Evolutionary conservation across 345 rosid species (phyloP), one percentile per base, ranked within the genome.

Genomic region (Heritiera littoralis): DNA sequence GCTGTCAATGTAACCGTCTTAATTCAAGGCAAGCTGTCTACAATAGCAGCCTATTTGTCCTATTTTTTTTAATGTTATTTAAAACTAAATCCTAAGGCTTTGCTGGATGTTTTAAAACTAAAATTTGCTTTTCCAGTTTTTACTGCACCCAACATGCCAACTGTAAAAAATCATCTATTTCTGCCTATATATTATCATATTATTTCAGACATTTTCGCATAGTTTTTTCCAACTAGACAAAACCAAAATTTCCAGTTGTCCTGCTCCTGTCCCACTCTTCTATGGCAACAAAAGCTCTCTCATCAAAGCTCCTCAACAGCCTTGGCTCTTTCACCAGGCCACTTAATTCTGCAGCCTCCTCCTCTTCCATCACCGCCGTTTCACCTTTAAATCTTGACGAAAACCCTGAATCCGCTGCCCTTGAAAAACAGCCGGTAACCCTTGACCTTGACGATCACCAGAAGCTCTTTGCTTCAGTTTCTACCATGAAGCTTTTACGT

Each of bases 371-470:
- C 8, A 3, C 72, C 32, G 52, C 72, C 32, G 72, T 45, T 5
- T 67, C 72, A 0, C 72, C 72, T 23, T 13, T 67, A 5, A 67
- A 67, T 43, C 43, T 43, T 9, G 71, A 66, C 28, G 71, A 40
- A 9, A 66, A 61, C 72, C 80, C 81, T 35, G 79, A 81, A 77
- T 60, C 84, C 14, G 18, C 69, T 68, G 30, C 79, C 74, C 30
- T 80, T 74, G 86, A 79, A 4, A 87, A 84, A 46, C 79, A 79
- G 4, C 58, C 38, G 38, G 38, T 3, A 0, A n/a, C 75, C 4
- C 82, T 95, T 43, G 89, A 95, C 80, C 83, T 93, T 9, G 40
- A 78, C 23, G 90, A 92, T 48, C 90, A 86, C 56, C 83, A 84
- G 46, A 85, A 87, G 76, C 92, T 93, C 3, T 95, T 92, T 79